Conservation (phyloP, 169 alveolate species). For the Toxoplasma gondii region DNA sequence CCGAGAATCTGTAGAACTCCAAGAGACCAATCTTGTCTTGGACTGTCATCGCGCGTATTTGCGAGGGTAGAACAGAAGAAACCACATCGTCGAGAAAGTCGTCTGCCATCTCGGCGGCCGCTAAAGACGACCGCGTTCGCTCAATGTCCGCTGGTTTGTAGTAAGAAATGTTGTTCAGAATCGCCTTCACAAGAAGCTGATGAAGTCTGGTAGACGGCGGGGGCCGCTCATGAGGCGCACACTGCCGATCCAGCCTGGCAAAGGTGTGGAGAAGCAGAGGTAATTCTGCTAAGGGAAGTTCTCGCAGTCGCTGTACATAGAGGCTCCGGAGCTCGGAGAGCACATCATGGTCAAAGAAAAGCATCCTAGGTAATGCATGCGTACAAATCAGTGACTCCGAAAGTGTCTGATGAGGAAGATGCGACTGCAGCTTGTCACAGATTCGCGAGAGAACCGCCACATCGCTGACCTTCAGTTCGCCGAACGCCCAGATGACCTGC, state of each 20-base stretch:
- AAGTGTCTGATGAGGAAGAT: constrained; percentile 35
- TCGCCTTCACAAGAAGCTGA: neutral
- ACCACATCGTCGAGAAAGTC: constrained; percentile 1
- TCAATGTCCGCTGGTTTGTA: neutral
- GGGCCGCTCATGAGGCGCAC: neutral
- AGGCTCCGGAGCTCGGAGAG: constrained; percentile 40
- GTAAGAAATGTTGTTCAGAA: neutral
- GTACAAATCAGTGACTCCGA: constrained; percentile 47
- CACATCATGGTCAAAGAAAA: constrained; percentile 46
- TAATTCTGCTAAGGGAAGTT: constrained; percentile 53
- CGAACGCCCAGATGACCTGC: constrained; percentile 55
- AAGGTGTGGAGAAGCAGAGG: constrained; percentile 53
- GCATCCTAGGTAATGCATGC: constrained; percentile 42
- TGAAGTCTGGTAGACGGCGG: neutral
- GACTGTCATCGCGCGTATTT: neutral
- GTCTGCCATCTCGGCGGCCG: constrained; percentile 14
- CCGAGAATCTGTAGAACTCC: constrained; percentile 11
- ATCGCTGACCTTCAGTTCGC: constrained; percentile 25
- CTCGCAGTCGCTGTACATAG: constrained; percentile 28
- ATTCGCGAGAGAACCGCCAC: constrained; percentile 39
- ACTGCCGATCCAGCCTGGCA: constrained; percentile 49
- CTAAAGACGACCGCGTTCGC: neutral
- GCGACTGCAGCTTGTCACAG: constrained; percentile 34
- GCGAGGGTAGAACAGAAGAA: neutral
- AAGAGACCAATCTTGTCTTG: neutral